These are phyloP conservation scores for Boeremia exigua DNA, from an alignment of 2,329 filamentous ascomycete genomes.

Conservation along the genomic window DNA sequence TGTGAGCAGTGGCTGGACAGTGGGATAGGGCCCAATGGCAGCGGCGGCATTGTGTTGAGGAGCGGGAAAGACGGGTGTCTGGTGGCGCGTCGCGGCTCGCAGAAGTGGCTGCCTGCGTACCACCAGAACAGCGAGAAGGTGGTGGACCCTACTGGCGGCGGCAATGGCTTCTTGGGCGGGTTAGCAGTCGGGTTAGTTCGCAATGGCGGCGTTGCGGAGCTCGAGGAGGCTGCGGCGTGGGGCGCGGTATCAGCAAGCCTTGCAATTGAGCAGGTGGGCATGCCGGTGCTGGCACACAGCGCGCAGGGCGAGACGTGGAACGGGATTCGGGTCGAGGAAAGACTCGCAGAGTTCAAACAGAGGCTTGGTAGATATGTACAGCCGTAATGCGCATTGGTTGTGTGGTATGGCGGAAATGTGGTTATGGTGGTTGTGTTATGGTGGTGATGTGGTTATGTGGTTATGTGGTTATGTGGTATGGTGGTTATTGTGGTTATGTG, in stretches of 20 bases:
- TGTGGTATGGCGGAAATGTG: too few species aligned
- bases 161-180: constrained; percentile 83
- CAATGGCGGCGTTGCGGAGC: constrained; percentile 51
- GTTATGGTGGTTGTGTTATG: too few species aligned
- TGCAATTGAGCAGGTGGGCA: constrained; percentile 91
- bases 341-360: constrained; percentile 51
- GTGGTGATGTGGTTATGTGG: too few species aligned
- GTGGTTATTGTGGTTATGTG: too few species aligned
- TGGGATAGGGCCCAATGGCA: constrained; percentile 43
- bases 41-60: constrained; percentile 70
- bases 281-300: constrained; percentile 63
- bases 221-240: constrained; percentile 77
- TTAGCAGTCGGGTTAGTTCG: constrained; percentile 63
- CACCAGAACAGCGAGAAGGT: constrained; percentile 66
- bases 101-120: constrained; percentile 78
- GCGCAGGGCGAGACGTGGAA: constrained; percentile 56
- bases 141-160: constrained; percentile 91
- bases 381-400: constrained; percentile 34
- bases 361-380: constrained; percentile 49
- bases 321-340: constrained; percentile 50
- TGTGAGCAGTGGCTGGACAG: constrained; percentile 45
- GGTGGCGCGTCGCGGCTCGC: constrained; percentile 48
- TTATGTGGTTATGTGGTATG: too few species aligned
- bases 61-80: constrained; percentile 75
- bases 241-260: constrained; percentile 87